phyloP scores from a whole-genome alignment of 306 rosid genomes.

The Hylodesmum podocarpum region DNA sequence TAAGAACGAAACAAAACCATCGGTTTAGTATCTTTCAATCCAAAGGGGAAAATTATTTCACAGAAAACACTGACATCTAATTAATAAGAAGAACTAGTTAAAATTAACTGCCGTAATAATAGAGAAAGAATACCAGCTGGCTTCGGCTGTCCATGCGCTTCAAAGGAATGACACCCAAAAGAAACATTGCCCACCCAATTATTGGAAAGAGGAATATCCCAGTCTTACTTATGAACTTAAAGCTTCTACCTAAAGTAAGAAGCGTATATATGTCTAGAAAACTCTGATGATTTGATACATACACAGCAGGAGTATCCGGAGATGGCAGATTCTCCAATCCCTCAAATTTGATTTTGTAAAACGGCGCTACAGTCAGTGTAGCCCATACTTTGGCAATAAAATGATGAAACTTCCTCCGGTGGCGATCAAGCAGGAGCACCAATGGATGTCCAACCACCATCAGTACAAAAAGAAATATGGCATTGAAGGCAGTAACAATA shows the following conservation, averaged over 20 bases:
- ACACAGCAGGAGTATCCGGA: constrained; percentile 78
- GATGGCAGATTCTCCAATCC: constrained; percentile 90
- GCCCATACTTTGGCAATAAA: constrained; percentile 91
- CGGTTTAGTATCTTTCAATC: neutral
- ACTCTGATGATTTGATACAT: constrained; percentile 98
- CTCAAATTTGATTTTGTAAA: constrained; percentile 61
- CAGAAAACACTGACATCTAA: constrained; percentile 11
- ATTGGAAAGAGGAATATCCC: constrained; percentile 82
- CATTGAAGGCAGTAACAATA: constrained; percentile 53
- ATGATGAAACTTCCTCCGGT: constrained; percentile 67
- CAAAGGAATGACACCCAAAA: constrained; percentile 82
- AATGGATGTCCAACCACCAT: constrained; percentile 81
- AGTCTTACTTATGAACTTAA: constrained; percentile 97
- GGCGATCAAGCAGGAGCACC: constrained; percentile 62
- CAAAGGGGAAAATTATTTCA: neutral
- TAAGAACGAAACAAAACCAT: constrained; percentile 21
- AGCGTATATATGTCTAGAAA: constrained; percentile 87
- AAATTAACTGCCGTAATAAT: constrained; percentile 8
- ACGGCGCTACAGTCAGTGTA: constrained; percentile 56
- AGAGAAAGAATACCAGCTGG: constrained; percentile 71
- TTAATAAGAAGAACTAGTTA: constrained; percentile 10
- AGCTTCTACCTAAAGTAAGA: constrained; percentile 83
- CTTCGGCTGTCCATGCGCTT: constrained; percentile 93
- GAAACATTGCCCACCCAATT: constrained; percentile 97
- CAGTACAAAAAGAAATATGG: constrained; percentile 63